Conservation (phyloP, 192 early-diverging fungal species). For the Umbelopsis vinacea region DNA sequence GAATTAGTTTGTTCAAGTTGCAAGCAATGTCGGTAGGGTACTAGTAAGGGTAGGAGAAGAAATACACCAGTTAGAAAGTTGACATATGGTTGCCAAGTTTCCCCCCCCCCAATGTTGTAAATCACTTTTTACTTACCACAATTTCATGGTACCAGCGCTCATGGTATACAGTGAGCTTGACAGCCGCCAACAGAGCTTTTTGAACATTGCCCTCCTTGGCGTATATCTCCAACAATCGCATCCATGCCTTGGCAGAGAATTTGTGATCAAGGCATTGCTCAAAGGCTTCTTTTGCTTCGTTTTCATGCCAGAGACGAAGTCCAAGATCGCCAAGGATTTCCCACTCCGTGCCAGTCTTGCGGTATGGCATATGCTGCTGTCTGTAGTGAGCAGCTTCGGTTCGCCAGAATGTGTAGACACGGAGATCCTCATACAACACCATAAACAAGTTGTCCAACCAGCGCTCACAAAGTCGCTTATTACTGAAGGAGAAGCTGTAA, state of each 20-base stretch:
- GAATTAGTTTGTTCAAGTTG: conserved; percentile 84
- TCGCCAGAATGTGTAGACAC: conserved; percentile 92
- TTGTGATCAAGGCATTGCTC: conserved; percentile 86
- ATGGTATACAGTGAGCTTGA: conserved; percentile 82
- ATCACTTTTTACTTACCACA: conserved; percentile 57
- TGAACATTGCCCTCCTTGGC: conserved; percentile 81
- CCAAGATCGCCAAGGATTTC: conserved; percentile 96
- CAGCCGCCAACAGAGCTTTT: conserved; percentile 78
- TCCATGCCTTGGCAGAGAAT: conserved; percentile 91
- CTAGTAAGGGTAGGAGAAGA: conserved; percentile 34
- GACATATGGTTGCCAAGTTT: neutral
- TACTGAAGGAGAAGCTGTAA: conserved; percentile 75
- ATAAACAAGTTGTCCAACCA: conserved; percentile 99
- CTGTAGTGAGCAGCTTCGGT: conserved; percentile 84
- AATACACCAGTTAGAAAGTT: neutral
- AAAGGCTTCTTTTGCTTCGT: conserved; percentile 93
- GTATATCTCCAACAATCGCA: conserved; percentile 81
- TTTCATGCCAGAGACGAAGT: conserved; percentile 80
- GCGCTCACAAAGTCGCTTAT: conserved; percentile 98
- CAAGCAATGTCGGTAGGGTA: conserved; percentile 90
- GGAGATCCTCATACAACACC: conserved; percentile 95
- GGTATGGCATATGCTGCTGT: conserved; percentile 75
- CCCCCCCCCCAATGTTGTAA: neutral
- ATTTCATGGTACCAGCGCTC: conserved; percentile 93
- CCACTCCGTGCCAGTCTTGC: conserved; percentile 97